Evolutionary conservation across 306 rosid species (phyloP).

Genomic region (Cicer cuneatum): DNA sequence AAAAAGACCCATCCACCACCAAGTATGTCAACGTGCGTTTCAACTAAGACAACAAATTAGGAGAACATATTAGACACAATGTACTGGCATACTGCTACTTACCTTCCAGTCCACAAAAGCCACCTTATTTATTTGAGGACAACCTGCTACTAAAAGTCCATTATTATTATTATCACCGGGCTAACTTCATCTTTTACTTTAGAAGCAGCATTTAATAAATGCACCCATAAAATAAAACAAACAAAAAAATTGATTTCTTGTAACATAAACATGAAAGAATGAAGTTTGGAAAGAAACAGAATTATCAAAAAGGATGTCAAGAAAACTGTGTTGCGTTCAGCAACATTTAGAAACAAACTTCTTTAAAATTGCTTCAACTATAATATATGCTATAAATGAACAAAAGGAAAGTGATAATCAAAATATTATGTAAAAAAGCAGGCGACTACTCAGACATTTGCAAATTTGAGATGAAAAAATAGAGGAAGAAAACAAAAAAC

Average conservation of each 20-base stretch:
- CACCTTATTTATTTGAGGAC: slow-evolving; percentile 34
- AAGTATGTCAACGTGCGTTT: neutral
- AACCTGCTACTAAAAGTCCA: slow-evolving; percentile 41
- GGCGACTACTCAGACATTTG: neutral
- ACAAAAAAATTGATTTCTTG: neutral
- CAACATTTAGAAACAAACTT: slow-evolving; percentile 11
- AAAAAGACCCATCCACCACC: neutral
- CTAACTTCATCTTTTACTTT: slow-evolving; percentile 22
- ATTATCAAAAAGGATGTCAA: slow-evolving; percentile 16
- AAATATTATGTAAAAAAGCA: slow-evolving; percentile 15
- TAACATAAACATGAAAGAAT: neutral
- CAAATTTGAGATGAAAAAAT: neutral
- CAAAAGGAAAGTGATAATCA: neutral
- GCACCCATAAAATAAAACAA: slow-evolving; percentile 19
- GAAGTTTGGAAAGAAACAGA: slow-evolving; percentile 12
- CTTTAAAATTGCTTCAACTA: slow-evolving; percentile 11
- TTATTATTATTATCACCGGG: slow-evolving; percentile 33
- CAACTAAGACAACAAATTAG: slow-evolving; percentile 4
- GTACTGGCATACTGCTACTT: slow-evolving; percentile 43
- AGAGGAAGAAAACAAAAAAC: neutral
- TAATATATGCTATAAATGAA: neutral
- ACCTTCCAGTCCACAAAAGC: slow-evolving; percentile 45
- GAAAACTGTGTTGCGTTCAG: slow-evolving; percentile 8
- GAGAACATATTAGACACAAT: slow-evolving; percentile 16
- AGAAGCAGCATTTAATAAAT: slow-evolving; percentile 6